A percentile compares a stretch with the other conserved stretches of the same genome.
Evolutionary conservation across 2,329 filamentous ascomycete genomes (phyloP).

Genomic region (Whalleya microplaca): DNA sequence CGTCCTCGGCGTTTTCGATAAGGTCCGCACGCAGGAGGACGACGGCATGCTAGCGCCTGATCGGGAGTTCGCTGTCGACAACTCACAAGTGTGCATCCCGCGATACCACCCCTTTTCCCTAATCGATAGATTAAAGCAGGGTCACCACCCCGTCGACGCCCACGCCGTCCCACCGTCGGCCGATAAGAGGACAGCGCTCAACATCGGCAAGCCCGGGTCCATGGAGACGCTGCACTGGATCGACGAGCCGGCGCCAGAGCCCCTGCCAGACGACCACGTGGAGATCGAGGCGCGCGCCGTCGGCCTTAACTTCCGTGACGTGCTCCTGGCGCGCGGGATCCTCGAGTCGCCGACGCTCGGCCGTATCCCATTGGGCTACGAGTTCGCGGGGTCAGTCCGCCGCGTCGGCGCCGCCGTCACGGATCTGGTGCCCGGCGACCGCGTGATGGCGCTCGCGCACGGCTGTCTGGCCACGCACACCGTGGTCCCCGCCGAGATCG

Average conservation of each 20-base stretch:
- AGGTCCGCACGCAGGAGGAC: slow-evolving; percentile 24
- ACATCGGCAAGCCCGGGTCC: slow-evolving; percentile 19
- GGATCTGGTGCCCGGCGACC: slow-evolving; percentile 17
- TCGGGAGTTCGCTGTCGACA: slow-evolving; percentile 38
- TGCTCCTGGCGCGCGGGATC: slow-evolving; percentile 19
- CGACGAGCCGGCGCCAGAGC: slow-evolving; percentile 11
- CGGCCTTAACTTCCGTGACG: slow-evolving; percentile 27
- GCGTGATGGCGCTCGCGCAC: slow-evolving; percentile 20
- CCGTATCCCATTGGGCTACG: slow-evolving; percentile 27
- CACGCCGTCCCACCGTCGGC: background rate
- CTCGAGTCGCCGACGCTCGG: slow-evolving; percentile 20
- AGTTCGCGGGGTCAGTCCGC: slow-evolving; percentile 15
- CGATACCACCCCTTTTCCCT: slow-evolving; percentile 34
- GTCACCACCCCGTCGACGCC: background rate
- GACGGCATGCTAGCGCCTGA: slow-evolving; percentile 32
- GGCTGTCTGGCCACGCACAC: slow-evolving; percentile 20
- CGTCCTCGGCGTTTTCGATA: slow-evolving; percentile 26
- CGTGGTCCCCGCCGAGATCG: slow-evolving; percentile 14
- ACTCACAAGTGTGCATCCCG: slow-evolving; percentile 32
- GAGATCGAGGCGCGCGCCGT: slow-evolving; percentile 23
- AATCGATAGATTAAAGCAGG: slow-evolving; percentile 22
- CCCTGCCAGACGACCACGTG: slow-evolving; percentile 12
- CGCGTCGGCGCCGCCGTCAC: slow-evolving; percentile 17
- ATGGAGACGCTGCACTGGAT: slow-evolving; percentile 26
- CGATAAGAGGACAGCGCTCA: slow-evolving; percentile 17